Evolutionary conservation across 305 asterid genomes (phyloP), one percentile per base, ranked within the genome.

Genomic region (Rubia peregrina): DNA sequence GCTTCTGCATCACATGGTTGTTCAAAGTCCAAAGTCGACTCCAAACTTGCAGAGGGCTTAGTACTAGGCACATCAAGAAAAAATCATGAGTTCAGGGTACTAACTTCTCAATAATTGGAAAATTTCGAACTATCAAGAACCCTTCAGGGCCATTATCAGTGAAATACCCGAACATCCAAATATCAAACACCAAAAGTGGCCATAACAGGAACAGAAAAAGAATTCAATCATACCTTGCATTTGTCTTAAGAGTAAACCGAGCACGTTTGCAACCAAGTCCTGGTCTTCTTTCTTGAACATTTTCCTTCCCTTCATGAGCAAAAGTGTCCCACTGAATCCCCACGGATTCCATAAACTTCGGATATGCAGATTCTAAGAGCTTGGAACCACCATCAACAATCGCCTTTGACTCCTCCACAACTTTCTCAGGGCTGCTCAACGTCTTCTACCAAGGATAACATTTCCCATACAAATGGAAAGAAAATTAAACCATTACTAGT

Each of bases 201-300:
- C 53, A 48, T 48, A 48, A 48, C 53, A 48, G 53, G 14, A 62
- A 38, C 17, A 40, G 26, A 17, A 64, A 40, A 40, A n/a, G 30
- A 51, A 17, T 14, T n/a, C 38, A 69, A 13, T 38, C 64, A 73
- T 83, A 85, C 96, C 94, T 90, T 63, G 68, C 36, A 42, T 43
- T 78, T 65, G 86, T 80, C 89, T 73, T 88, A 80, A 93, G 70
- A 61, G 91, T 66, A 78, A 93, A 89, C 60, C 80, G 73, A 74
- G 89, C 79, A 42, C 89, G 90, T 75, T 75, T 88, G 65, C 78
- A 78, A 71, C 89, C 90, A 48, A 90, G 88, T 21, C 91, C 95
- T 38, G 85, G 96, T 71, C 98, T 86, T 77, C 84, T 80, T 71
- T 86, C 91, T 80, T 67, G 88, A 75, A 85, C 83, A 71, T 75